Evolutionary conservation across 2,329 filamentous ascomycete genomes (phyloP), one percentile per base, ranked within the genome.

Genomic region (Monosporascus sp.): DNA sequence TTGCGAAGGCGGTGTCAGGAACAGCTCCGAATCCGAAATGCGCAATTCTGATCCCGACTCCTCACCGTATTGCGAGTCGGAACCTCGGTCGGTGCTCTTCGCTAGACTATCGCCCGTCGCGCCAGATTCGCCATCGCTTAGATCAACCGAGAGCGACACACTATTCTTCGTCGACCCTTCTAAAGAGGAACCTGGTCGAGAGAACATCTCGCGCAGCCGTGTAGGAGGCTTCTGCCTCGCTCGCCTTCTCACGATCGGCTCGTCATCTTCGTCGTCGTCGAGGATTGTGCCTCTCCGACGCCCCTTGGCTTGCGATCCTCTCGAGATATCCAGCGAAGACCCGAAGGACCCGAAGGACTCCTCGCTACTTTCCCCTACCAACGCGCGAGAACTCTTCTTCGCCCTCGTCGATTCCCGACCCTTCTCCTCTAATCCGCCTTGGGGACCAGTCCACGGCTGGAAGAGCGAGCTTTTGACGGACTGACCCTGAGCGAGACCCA

Each of bases 401-500:
- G 51, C 47, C 9, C 41, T 14, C 38, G 46, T 22, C 25, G 37
- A 18, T 22, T 48, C 49, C 43, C 49, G 25, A 15, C 56, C 49
- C 27, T 50, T 50, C 31, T 35, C 31, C 11, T 14, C 31, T 14
- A 11, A 5, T 35, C 47, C 48, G 27, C 20, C 8, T 35, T 57
- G 52, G 1, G 47, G 43, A 1, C 55, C 54, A 24, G 54, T 58
- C 63, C 60, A 66, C 7, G 64, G 63, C 37, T 63, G 63, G 39
- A 62, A 49, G 24, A 68, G 62, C 14, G 64, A 63, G n/a, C 54
- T 47, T 31, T 63, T 60, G 14, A 63, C 39, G 2, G 61, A 51
- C 37, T 65, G 63, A 14, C 52, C 53, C 27, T 60, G 60, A n/a
- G 43, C 43, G 11, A 27, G n/a, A 7, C 59, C 63, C 31, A 68